Evolutionary conservation across 2,329 filamentous ascomycete species (phyloP).

Genomic region (Colletotrichum scovillei): DNA sequence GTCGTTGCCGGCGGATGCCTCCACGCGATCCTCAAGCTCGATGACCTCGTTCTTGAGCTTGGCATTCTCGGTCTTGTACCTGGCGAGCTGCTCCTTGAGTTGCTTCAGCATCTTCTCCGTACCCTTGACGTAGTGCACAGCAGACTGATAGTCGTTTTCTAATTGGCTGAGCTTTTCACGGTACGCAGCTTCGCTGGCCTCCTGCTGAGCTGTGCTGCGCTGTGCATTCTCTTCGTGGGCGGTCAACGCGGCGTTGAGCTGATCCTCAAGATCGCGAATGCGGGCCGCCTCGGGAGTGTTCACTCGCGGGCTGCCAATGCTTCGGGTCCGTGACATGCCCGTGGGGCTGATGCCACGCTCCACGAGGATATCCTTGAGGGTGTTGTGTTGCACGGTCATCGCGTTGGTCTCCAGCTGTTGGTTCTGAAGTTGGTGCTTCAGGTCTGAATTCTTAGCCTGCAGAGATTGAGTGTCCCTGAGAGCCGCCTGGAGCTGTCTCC

Average conservation of each 20-base stretch:
- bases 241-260: constrained; percentile 80
- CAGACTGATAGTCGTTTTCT: constrained; percentile 97
- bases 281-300: constrained; percentile 84
- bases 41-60: constrained; percentile 87
- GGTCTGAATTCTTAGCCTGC: constrained; percentile 82
- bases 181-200: constrained; percentile 89
- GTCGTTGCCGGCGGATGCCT: constrained; percentile 46
- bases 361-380: constrained; percentile 89
- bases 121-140: constrained; percentile 97
- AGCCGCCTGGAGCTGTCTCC: constrained; percentile 87
- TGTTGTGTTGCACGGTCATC: constrained; percentile 89
- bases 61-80: constrained; percentile 88
- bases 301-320: constrained; percentile 78
- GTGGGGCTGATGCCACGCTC: constrained; percentile 89
- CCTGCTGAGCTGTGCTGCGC: constrained; percentile 80
- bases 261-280: constrained; percentile 86
- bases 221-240: constrained; percentile 88
- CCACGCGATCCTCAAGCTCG: constrained; percentile 67
- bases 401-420: constrained; percentile 96
- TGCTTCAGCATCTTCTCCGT: constrained; percentile 99
- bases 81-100: constrained; percentile 96
- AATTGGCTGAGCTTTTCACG: constrained; percentile 93
- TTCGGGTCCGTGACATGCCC: constrained; percentile 76
- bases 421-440: constrained; percentile 84
- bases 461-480: constrained; percentile 87